A percentile compares a stretch with the other conserved stretches of the same genome.
Conservation (phyloP, 1,284 basidiomycete genomes). For the Ustilago bromivora region DNA sequence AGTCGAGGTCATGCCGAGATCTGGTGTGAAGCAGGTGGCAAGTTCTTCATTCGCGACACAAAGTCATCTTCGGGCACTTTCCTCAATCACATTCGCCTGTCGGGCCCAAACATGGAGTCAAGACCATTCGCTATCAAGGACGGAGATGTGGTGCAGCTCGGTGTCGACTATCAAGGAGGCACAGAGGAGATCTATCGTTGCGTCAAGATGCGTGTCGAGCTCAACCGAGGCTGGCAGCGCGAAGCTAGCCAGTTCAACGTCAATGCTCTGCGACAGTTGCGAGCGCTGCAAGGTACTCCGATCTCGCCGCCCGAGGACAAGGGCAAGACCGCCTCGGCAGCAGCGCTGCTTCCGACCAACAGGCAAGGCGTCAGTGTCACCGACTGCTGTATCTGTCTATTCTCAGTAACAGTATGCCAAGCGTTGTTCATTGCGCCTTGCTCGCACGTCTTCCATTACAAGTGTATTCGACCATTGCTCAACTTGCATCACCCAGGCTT, state of each 20-base stretch:
- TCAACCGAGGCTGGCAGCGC: conserved; percentile 84
- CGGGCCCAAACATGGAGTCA: conserved; percentile 81
- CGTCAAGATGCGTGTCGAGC: conserved; percentile 94
- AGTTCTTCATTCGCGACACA: conserved; percentile 91
- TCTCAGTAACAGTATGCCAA: conserved; percentile 92
- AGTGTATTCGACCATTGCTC: conserved; percentile 93
- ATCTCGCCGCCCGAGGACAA: conserved; percentile 38
- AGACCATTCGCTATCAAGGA: conserved; percentile 85
- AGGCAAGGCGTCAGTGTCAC: conserved; percentile 61
- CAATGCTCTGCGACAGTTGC: conserved; percentile 83
- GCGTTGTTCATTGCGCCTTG: conserved; percentile 88
- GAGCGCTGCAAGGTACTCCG: conserved; percentile 75
- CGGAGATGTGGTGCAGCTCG: conserved; percentile 93
- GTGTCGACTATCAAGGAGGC: conserved; percentile 98
- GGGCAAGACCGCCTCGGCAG: conserved; percentile 14
- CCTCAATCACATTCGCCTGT: conserved; percentile 91
- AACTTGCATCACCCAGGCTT: conserved; percentile 89
- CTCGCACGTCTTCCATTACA: conserved; percentile 97
- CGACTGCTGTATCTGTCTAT: conserved; percentile 74
- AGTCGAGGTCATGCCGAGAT: conserved; percentile 93
- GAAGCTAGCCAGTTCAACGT: conserved; percentile 92
- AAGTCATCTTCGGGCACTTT: conserved; percentile 93
- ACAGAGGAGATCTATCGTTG: conserved; percentile 97
- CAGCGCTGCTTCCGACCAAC: conserved; percentile 48
- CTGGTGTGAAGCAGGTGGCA: conserved; percentile 78